These are phyloP conservation scores for Chaetomium strumarium DNA, from an alignment of 2,329 filamentous ascomycete species.

Conservation along the genomic window DNA sequence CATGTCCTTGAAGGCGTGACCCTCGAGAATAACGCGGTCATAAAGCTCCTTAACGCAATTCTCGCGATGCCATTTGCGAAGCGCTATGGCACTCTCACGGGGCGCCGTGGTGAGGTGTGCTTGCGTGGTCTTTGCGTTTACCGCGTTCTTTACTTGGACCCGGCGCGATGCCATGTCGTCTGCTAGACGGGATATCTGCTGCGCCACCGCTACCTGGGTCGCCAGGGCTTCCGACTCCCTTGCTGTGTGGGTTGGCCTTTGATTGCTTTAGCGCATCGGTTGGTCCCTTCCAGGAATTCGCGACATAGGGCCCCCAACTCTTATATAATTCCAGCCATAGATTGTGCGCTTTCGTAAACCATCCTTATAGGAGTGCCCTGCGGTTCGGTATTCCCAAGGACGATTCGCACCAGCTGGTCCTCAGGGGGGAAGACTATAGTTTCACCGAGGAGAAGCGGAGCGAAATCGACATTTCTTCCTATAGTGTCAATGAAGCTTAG, in stretches of 20 bases:
- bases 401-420: conserved; percentile 33
- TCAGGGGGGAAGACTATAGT: conserved; percentile 30
- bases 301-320: conserved; percentile 30
- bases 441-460: conserved; percentile 30
- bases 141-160: background rate
- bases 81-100: conserved; percentile 22
- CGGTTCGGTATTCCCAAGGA: conserved; percentile 14
- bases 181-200: too few species aligned
- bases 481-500: conserved; percentile 36
- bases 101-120: background rate
- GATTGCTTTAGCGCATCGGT: conserved; percentile 21
- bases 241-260: conserved; percentile 28
- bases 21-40: conserved; percentile 33
- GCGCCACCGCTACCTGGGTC: background rate
- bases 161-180: too few species aligned
- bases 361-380: background rate
- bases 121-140: background rate
- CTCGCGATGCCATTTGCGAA: conserved; percentile 10
- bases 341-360: conserved; percentile 24
- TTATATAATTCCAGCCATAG: conserved; percentile 25
- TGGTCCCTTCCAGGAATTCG: conserved; percentile 28
- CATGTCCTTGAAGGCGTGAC: conserved; percentile 23
- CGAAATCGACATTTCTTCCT: conserved; percentile 28
- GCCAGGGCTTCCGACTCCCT: conserved; percentile 27
- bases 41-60: conserved; percentile 30